Base-by-base conservation (phyloP, 805 yeast genomes). In the Yamadazyma sp. region DNA sequence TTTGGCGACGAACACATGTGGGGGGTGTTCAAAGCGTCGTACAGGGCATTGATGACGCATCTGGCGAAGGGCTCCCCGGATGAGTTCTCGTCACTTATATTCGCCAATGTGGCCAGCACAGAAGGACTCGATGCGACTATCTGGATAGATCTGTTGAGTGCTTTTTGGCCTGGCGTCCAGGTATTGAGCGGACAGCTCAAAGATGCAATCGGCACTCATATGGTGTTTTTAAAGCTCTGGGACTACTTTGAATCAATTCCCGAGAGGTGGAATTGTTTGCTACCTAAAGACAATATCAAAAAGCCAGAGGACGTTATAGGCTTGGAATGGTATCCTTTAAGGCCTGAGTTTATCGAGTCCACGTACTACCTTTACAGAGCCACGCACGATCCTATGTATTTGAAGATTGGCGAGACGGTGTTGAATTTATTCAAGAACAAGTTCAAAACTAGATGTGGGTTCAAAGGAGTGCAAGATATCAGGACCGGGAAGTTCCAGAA, bases 321-420 rank as follows among this genome's bases (percentile, higher is more conserved):
- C 0, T 61, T 88, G 22, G 95, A 86, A 54, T 90, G 96, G 96
- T 90, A 87, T 52, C 96, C 96, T 2, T 65, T 90, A 29, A 67
- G 98, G 38, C 98, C 98, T 0, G 98, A 90, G 55, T 87, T 89
- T 48, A 73, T 87, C 28, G 98, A 90, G 55, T 84, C 95, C 0
- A 87, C 95, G 0, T 90, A 88, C 57, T 81, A 82, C 53, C 62
- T 90, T 11, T 89, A 83, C 53, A 66, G 84, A 27, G 95, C 96
- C 1, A 90, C 97, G 0, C 72, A 67, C 40, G 98, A 90, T 55
- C 95, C 96, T 2, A 70, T 88, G 52, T 89, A 81, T 56, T 62
- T 90, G 13, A 78, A 80, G 37, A 76, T 87, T 20, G 97, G 96
- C 1, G 78, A 77, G 42, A 69, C 78, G 18, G 64, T 86, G 5